phyloP scores from a whole-genome alignment of 805 yeast species.

The Starmerella asiatica region DNA sequence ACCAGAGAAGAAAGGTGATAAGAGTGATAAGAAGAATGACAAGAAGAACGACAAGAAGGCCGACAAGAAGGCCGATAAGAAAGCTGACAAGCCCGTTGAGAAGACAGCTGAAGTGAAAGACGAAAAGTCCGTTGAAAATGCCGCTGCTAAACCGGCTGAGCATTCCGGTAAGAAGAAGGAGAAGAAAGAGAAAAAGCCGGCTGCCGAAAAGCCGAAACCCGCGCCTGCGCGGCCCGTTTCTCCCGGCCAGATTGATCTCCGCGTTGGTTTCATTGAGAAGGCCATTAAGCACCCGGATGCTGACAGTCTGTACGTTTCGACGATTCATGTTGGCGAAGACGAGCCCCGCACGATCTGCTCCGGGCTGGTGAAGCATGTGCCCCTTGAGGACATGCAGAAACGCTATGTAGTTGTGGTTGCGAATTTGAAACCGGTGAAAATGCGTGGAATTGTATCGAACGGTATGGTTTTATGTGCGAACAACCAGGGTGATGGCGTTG shows the following conservation, averaged over 20 bases:
- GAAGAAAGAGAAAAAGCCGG: slow-evolving; percentile 29
- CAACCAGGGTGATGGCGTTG: slow-evolving; percentile 43
- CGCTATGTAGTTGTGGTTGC: slow-evolving; percentile 84
- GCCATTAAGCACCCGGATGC: slow-evolving; percentile 97
- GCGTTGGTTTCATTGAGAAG: slow-evolving; percentile 94
- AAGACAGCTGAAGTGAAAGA: too few relatives aligned
- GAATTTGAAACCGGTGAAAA: slow-evolving; percentile 90
- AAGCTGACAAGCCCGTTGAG: slow-evolving; percentile 27
- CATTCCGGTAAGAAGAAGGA: slow-evolving; percentile 17
- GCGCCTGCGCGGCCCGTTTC: slow-evolving; percentile 29
- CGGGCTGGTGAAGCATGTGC: slow-evolving; percentile 79
- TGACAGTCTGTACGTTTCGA: slow-evolving; percentile 88
- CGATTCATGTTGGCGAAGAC: slow-evolving; percentile 90
- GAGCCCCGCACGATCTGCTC: slow-evolving; percentile 98
- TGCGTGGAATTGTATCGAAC: slow-evolving; percentile 91
- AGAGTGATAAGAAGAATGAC: slow-evolving; percentile 13
- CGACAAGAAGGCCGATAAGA: slow-evolving; percentile 28
- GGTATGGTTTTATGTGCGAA: slow-evolving; percentile 95
- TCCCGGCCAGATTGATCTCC: slow-evolving; percentile 79
- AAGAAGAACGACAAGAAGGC: slow-evolving; percentile 19
- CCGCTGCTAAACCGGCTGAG: slow-evolving; percentile 14
- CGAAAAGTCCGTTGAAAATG: slow-evolving; percentile 17
- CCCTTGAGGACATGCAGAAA: slow-evolving; percentile 90
- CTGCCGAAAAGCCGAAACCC: slow-evolving; percentile 43
- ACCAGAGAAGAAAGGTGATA: slow-evolving; percentile 28